Evolutionary conservation across 345 rosid species (phyloP).

Genomic region (Citrus sinensis): DVS_A1.0 CM039163.1:6598001-6598500

Average conservation of each 20-base stretch:
- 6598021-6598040: background rate
- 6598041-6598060: slow-evolving; percentile 34
- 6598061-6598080: slow-evolving; percentile 47
- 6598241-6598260: background rate
- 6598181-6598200: slow-evolving; percentile 35
- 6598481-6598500: too few species aligned
- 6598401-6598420: too few species aligned
- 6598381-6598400: background rate
- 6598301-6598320: background rate
- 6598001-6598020: background rate
- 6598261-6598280: background rate
- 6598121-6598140: slow-evolving; percentile 9
- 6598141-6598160: slow-evolving; percentile 38
- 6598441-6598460: too few species aligned
- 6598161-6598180: slow-evolving; percentile 17
- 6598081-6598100: slow-evolving; percentile 22
- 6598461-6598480: fast-evolving
- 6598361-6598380: background rate
- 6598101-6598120: slow-evolving; percentile 1
- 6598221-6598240: slow-evolving; percentile 28
- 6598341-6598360: background rate
- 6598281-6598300: slow-evolving; percentile 3
- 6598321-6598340: background rate
- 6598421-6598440: too few species aligned
- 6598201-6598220: slow-evolving; percentile 51